These are phyloP conservation scores for Penicillium samsonianum DNA, from an alignment of 495 filamentous ascomycete genomes.

Conservation along the genomic window DNA sequence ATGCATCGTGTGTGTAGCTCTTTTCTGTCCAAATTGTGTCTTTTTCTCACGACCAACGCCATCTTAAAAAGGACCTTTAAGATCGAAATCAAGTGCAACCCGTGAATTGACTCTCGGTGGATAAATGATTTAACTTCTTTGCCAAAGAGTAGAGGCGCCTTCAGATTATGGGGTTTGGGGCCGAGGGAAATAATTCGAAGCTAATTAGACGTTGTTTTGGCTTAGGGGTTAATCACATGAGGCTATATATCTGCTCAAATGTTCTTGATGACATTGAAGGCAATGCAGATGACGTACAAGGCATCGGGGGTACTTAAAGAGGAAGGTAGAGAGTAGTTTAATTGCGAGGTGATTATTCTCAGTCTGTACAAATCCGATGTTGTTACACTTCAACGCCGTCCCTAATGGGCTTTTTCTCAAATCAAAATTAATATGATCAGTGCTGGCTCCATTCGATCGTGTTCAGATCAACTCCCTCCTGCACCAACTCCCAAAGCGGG, in stretches of 20 bases:
- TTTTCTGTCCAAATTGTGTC: not conserved
- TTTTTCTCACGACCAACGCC: not conserved
- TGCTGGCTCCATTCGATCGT: constrained; percentile 97
- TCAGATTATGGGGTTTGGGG: not conserved
- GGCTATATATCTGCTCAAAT: too few species aligned
- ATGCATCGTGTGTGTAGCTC: not conserved
- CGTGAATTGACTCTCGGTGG: constrained; percentile 1
- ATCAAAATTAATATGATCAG: constrained; percentile 27
- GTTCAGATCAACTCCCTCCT: constrained; percentile 92
- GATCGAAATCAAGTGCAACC: not conserved
- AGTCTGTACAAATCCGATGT: constrained; percentile 33
- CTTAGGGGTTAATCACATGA: too few species aligned
- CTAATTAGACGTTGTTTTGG: not conserved
- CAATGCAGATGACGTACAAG: not conserved
- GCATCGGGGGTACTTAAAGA: not conserved
- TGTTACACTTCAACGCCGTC: constrained; percentile 40
- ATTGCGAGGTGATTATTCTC: constrained; percentile 26
- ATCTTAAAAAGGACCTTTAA: too few species aligned
- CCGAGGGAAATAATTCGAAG: not conserved
- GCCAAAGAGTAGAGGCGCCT: not conserved
- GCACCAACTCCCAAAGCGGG: constrained; percentile 96
- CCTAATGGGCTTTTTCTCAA: constrained; percentile 28
- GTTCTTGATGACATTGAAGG: too few species aligned
- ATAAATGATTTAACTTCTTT: not conserved
- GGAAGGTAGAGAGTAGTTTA: constrained; percentile 3